Percentiles rank a stretch among this genome's conserved stretches.
These are phyloP conservation scores for Neonectria neomacrospora DNA, from an alignment of 2,329 filamentous ascomycete genomes.

Conservation along the genomic window DNA sequence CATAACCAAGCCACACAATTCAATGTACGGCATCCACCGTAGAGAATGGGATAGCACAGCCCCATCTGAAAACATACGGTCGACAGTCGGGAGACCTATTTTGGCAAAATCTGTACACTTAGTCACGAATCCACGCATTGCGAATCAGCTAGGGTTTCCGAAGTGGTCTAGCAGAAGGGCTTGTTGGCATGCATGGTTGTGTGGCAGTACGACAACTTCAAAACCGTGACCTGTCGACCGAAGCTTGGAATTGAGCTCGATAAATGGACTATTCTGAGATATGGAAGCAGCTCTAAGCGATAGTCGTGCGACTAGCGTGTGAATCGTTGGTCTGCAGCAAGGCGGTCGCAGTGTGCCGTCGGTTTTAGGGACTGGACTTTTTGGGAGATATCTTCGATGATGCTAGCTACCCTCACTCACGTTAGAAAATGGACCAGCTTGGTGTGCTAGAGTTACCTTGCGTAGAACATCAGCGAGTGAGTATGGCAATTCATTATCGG, in stretches of 20 bases:
- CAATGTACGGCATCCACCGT: constrained; percentile 65
- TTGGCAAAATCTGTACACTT: constrained; percentile 55
- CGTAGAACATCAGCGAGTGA: constrained; percentile 58
- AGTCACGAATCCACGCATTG: constrained; percentile 43
- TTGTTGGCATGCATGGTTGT: constrained; percentile 65
- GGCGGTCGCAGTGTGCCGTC: constrained; percentile 47
- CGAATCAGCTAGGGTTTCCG: constrained; percentile 43
- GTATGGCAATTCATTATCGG: constrained; percentile 58
- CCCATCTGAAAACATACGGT: constrained; percentile 24
- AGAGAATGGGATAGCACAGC: constrained; percentile 57
- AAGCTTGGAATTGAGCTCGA: constrained; percentile 57
- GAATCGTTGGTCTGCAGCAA: constrained; percentile 51
- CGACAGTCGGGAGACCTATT: constrained; percentile 16
- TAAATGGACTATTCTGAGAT: constrained; percentile 55
- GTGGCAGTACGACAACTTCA: constrained; percentile 64
- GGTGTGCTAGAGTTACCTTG: constrained; percentile 38
- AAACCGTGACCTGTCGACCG: constrained; percentile 59
- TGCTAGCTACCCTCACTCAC: constrained; percentile 45
- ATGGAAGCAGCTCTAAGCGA: constrained; percentile 52
- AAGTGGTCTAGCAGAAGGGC: constrained; percentile 54
- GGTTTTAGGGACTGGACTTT: constrained; percentile 53
- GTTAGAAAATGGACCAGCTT: not conserved
- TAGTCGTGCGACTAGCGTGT: constrained; percentile 52
- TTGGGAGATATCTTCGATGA: constrained; percentile 51
- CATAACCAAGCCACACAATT: constrained; percentile 64